Conservation (phyloP, 2,329 filamentous ascomycete genomes). For the Fusarium illudens region DNA sequence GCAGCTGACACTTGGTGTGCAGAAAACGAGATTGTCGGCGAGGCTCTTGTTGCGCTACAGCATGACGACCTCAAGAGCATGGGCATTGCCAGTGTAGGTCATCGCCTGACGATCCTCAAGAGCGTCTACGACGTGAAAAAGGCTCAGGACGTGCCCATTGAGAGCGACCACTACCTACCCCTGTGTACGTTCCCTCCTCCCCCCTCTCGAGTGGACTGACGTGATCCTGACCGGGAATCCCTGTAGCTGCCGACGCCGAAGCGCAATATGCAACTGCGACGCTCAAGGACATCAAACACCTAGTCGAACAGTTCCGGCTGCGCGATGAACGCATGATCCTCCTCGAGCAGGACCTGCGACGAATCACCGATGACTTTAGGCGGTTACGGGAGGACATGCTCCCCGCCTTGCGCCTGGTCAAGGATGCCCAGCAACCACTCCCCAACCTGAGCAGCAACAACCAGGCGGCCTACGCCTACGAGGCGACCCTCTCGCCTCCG, state of each 20-base stretch:
- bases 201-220: conserved; percentile 34
- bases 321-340: conserved; percentile 90
- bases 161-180: conserved; percentile 93
- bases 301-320: conserved; percentile 88
- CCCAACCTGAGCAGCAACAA: conserved; percentile 59
- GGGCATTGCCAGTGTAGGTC: conserved; percentile 90
- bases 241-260: conserved; percentile 84
- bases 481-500: conserved; percentile 61
- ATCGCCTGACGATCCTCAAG: conserved; percentile 93
- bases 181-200: conserved; percentile 67
- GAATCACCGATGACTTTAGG: conserved; percentile 87
- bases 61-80: conserved; percentile 96
- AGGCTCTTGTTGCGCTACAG: conserved; percentile 85
- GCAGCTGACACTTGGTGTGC: conserved; percentile 35
- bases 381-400: conserved; percentile 90
- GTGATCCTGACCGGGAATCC: conserved; percentile 22
- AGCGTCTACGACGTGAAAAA: conserved; percentile 96
- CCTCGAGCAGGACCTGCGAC: conserved; percentile 83
- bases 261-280: conserved; percentile 87
- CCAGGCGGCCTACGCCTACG: conserved; percentile 59
- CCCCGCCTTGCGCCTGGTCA: conserved; percentile 87
- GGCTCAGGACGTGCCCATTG: conserved; percentile 88
- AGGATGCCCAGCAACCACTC: conserved; percentile 89
- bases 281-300: conserved; percentile 88
- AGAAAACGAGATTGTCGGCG: conserved; percentile 96